A percentile compares a stretch with the other conserved stretches of the same genome.
These are phyloP conservation scores for Teunomyces gatunensis DNA, from an alignment of 805 yeast species.

Conservation along the genomic window DNA sequence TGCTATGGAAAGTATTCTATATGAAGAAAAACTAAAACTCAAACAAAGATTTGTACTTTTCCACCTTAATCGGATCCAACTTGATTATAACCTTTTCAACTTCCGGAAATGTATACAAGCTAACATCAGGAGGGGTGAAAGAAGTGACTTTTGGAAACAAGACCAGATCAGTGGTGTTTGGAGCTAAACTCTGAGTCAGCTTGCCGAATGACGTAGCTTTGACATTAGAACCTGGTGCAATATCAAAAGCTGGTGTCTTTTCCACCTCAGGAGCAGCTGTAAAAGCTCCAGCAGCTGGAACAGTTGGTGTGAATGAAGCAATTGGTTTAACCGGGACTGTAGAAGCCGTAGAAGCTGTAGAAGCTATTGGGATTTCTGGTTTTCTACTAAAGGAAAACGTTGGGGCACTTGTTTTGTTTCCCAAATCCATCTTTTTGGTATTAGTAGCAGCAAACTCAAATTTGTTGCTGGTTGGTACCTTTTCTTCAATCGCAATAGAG, in stretches of 20 bases:
- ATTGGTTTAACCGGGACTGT: neutral
- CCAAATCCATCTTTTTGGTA: neutral
- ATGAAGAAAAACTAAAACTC: conserved; percentile 5
- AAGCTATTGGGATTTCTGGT: neutral
- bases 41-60: conserved; percentile 24
- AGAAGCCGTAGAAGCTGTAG: neutral
- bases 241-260: neutral
- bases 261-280: neutral
- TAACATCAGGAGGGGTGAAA: neutral
- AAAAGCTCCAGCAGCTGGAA: neutral
- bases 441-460: neutral
- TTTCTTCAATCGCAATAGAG: neutral
- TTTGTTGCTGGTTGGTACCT: neutral
- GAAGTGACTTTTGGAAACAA: neutral
- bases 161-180: neutral
- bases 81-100: conserved; percentile 15
- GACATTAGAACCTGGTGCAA: neutral
- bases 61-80: conserved; percentile 26
- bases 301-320: neutral
- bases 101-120: conserved; percentile 23
- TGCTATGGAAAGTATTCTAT: neutral
- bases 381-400: neutral
- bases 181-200: neutral
- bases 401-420: neutral
- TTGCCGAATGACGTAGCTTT: neutral